Percentiles rank a stretch among this genome's conserved stretches.
Conservation (phyloP, 2,329 filamentous ascomycete genomes). For the Sporothrix curviconia region DNA sequence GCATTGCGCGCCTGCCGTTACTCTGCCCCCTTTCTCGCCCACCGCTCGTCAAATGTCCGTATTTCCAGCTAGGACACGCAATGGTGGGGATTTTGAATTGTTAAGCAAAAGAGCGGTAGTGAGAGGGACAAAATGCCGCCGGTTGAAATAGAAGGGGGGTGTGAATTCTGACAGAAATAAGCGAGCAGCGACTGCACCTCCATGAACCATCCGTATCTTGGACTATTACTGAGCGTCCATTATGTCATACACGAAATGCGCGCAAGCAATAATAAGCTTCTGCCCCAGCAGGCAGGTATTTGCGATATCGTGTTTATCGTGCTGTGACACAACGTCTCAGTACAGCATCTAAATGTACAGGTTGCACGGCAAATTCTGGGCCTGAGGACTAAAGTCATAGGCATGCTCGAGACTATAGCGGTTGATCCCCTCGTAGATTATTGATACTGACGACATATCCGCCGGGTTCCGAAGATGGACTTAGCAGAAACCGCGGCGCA, state of each 20-base stretch:
- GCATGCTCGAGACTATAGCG: too few species aligned
- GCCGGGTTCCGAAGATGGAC: conserved; percentile 14
- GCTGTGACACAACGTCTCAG: background rate
- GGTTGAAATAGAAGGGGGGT: background rate
- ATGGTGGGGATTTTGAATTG: background rate
- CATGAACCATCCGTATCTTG: background rate
- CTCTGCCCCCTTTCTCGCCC: background rate
- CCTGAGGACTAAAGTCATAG: too few species aligned
- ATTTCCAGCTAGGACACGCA: background rate
- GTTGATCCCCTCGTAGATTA: background rate
- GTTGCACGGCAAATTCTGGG: background rate
- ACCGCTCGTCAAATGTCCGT: background rate
- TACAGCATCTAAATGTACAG: background rate
- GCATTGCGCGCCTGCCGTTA: background rate
- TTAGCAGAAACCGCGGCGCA: background rate
- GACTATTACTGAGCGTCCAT: too few species aligned
- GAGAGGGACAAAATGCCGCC: background rate
- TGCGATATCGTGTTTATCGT: background rate
- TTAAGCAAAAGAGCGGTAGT: conserved; percentile 3
- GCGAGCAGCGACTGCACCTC: background rate
- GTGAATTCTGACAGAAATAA: background rate
- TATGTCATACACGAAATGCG: background rate
- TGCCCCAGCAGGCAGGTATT: background rate
- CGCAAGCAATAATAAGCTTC: background rate
- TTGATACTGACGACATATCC: conserved; percentile 6